Evolutionary conservation across 164 flowering plant genomes (phyloP).

Genomic region (Annona cherimola): DNA sequence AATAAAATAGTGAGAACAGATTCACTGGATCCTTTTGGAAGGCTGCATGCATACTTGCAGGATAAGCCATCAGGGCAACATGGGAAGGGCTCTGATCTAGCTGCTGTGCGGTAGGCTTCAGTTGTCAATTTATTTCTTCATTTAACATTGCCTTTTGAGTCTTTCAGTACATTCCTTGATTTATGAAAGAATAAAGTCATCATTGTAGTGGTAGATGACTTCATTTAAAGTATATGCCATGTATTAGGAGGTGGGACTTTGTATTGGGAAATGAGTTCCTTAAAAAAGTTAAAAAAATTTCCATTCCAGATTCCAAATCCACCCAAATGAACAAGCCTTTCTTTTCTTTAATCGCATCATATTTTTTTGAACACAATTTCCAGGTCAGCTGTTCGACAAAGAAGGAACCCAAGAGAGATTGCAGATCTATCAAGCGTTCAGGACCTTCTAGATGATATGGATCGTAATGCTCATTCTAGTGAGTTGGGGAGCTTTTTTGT

Average conservation of each 20-base stretch:
- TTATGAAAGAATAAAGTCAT: background rate
- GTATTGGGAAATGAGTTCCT: too few species aligned
- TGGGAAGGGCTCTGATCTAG: conserved; percentile 40
- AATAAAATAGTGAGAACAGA: conserved; percentile 87
- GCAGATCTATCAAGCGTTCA: conserved; percentile 89
- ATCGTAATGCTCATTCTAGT: conserved; percentile 71
- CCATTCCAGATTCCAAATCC: too few species aligned
- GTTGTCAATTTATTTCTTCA: background rate
- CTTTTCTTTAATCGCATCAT: background rate
- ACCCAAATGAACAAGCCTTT: background rate
- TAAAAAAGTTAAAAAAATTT: too few species aligned
- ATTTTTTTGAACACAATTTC: conserved; percentile 8
- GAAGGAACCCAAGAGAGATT: conserved; percentile 90
- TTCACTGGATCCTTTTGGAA: conserved; percentile 84
- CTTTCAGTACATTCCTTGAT: background rate
- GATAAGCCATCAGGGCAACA: conserved; percentile 24
- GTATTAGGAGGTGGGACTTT: too few species aligned
- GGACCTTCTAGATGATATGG: conserved; percentile 69
- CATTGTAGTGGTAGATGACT: too few species aligned
- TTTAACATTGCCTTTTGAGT: background rate
- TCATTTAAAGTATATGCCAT: too few species aligned
- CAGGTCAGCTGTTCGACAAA: conserved; percentile 76
- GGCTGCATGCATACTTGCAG: conserved; percentile 85
- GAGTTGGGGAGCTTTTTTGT: conserved; percentile 4
- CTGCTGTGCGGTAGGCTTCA: conserved; percentile 56